Conservation (phyloP, 2,329 filamentous ascomycete genomes). For the Monilinia laxa region DNA sequence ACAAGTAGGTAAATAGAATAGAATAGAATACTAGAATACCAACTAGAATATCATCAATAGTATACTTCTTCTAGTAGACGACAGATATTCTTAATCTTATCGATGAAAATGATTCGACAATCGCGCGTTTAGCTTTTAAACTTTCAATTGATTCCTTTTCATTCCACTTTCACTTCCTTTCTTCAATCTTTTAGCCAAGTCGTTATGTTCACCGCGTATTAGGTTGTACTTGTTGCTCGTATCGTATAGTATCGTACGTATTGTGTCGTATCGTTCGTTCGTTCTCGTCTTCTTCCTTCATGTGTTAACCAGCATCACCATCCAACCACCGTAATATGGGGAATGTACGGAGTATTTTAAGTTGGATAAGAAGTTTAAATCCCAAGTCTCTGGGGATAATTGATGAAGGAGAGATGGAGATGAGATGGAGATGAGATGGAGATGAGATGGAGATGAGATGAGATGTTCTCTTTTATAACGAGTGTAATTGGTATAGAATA, state of each 20-base stretch:
- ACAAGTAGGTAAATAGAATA: too few relatives aligned
- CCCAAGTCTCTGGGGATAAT: background rate
- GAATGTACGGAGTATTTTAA: background rate
- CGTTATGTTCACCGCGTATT: background rate
- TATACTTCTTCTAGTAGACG: too few relatives aligned
- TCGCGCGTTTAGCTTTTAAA: background rate
- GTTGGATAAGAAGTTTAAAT: background rate
- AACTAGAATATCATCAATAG: too few relatives aligned
- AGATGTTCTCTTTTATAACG: slow-evolving; percentile 38
- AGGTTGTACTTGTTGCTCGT: background rate
- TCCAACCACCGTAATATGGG: background rate
- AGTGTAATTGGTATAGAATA: too few relatives aligned
- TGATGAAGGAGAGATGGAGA: too few relatives aligned
- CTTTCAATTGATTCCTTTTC: too few relatives aligned
- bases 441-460: background rate
- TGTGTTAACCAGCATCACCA: too few relatives aligned
- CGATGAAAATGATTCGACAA: background rate
- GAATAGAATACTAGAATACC: too few relatives aligned
- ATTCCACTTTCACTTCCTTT: background rate
- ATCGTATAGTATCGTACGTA: background rate
- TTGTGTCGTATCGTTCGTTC: background rate
- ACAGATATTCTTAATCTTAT: too few relatives aligned
- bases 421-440: too few relatives aligned
- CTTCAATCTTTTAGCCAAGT: background rate
- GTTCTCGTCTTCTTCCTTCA: background rate